Evolutionary conservation across 805 yeast genomes (phyloP).

Genomic region (Pichia californica): DNA sequence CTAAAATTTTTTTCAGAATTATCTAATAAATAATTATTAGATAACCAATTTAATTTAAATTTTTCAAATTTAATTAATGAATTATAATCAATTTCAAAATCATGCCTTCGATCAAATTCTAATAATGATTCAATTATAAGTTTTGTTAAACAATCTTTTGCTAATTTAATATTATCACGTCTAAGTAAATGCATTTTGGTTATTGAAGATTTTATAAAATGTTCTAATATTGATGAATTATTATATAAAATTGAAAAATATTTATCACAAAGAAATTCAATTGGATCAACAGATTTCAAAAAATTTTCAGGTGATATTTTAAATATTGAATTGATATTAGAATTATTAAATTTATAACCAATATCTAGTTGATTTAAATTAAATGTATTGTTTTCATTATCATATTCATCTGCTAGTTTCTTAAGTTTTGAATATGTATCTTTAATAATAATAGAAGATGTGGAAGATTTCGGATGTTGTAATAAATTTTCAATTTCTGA

Average conservation of each 20-base stretch:
- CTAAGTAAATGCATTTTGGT: constrained; percentile 25
- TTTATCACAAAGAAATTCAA: constrained; percentile 21
- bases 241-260: constrained; percentile 25
- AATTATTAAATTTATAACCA: not conserved
- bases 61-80: not conserved
- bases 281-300: constrained; percentile 21
- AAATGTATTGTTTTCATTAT: not conserved
- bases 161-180: constrained; percentile 18
- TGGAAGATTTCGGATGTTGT: not conserved
- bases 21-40: constrained; percentile 2
- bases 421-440: not conserved
- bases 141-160: constrained; percentile 15
- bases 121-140: constrained; percentile 17
- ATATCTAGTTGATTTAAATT: not conserved
- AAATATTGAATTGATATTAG: not conserved
- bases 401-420: not conserved
- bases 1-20: not conserved
- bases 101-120: constrained; percentile 19
- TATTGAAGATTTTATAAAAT: constrained; percentile 27
- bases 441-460: not conserved
- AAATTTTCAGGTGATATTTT: not conserved
- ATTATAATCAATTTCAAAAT: not conserved
- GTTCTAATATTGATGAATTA: constrained; percentile 22
- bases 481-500: not conserved
- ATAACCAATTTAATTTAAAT: not conserved